Evolutionary conservation across 1,139 yeast species (phyloP), one percentile per base, ranked within the genome.

Genomic region (Lodderomyces parapsilosis): DNA sequence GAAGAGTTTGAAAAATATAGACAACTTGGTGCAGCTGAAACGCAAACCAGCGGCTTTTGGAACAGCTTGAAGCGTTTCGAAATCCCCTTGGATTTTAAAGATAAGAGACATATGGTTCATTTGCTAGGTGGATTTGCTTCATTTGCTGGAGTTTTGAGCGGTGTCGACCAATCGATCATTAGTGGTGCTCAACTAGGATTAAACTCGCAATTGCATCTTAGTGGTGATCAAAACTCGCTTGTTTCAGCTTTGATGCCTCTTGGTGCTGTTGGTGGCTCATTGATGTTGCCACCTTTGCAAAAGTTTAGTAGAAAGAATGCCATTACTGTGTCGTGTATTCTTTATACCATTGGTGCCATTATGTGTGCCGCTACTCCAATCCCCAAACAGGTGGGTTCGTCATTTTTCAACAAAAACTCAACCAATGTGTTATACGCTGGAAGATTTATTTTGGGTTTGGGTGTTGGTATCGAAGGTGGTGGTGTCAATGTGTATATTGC

Each of bases 381-480:
- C n/a, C 46, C 46, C 24, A 38, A 41, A 31, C 39, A 44, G 36
- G 31, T 44, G 13, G 43, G 43, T 11, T 36, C 39, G 10, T 36
- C 42, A 7, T 25, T 32, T 13, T 60, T 53, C 22, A 64, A 66
- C 43, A 63, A 65, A 31, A 66, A 43, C 37, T 43, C 46, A n/a
- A 41, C 40, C 10, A 41, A 36, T 17, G 46, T 73, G 62, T 68
- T 78, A 66, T 74, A 73, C 53, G 83, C 81, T 28, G 81, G 82
- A 14, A 66, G 85, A 51, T 75, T 79, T 49, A 53, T 78, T 34
- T 64, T 79, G 23, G 85, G 85, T 43, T 59, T 76, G 31, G 84
- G 83, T 49, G 76, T 80, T 33, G 83, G 84, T 52, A 68, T 80
- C 30, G 84, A 78, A 56, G 81, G 83, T 54, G 83, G 81, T 38